Conservation (phyloP, 2,329 filamentous ascomycete species). For the Alternaria dauci region DNA sequence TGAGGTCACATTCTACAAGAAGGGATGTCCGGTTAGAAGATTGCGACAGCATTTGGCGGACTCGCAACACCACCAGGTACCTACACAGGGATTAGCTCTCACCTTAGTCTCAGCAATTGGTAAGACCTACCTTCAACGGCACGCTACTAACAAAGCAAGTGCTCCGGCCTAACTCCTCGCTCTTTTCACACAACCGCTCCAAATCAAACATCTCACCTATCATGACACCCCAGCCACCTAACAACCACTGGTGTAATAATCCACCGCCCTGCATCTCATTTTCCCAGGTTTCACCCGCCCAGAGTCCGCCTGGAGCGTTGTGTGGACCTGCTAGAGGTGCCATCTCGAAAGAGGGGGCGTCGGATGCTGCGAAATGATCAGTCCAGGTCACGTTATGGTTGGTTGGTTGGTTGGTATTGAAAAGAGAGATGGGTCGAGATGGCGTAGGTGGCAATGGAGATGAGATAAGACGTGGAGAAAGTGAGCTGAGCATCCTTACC, state of each 20-base stretch:
- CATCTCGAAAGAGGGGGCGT: constrained; percentile 56
- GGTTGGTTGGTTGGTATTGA: not conserved
- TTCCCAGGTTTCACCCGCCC: constrained; percentile 47
- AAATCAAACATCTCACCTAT: constrained; percentile 57
- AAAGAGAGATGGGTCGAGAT: not conserved
- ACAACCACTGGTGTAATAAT: constrained; percentile 45
- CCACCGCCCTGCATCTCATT: constrained; percentile 48
- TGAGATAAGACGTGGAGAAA: not conserved
- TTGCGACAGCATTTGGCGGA: constrained; percentile 50
- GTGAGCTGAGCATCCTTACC: constrained; percentile 5
- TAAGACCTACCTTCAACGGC: constrained; percentile 60
- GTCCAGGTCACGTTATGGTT: not conserved
- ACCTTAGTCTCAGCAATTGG: not conserved
- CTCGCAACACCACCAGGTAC: constrained; percentile 59
- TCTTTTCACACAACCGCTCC: constrained; percentile 61
- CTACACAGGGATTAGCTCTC: constrained; percentile 22
- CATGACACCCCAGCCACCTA: constrained; percentile 49
- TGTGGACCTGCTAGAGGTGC: constrained; percentile 50
- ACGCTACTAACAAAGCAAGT: constrained; percentile 69
- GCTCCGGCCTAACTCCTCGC: constrained; percentile 62
- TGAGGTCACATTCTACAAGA: not conserved
- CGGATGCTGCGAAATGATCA: constrained; percentile 39
- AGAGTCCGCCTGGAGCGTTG: constrained; percentile 42
- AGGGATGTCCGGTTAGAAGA: constrained; percentile 32
- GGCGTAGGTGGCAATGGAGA: not conserved